A percentile compares a stretch with the other conserved stretches of the same genome.
Evolutionary conservation across 2,329 filamentous ascomycete species (phyloP).

Genomic region (Lecanosticta acicola): DNA sequence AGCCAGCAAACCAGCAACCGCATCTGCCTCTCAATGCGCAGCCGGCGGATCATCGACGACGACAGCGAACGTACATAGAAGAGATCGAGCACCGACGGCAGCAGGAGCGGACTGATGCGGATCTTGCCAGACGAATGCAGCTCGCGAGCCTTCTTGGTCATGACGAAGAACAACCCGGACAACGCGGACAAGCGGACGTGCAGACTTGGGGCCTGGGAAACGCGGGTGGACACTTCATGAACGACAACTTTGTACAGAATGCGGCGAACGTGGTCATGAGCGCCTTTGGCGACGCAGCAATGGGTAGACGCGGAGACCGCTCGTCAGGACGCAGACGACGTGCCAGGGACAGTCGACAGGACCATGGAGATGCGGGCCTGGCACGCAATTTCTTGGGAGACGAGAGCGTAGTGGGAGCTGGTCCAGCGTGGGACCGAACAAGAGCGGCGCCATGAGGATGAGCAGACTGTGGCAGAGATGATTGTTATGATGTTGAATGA

Average conservation of each 20-base stretch:
- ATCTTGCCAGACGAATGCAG: conserved; percentile 49
- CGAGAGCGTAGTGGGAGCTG: conserved; percentile 30
- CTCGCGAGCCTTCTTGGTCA: conserved; percentile 35
- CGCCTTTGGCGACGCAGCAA: conserved; percentile 28
- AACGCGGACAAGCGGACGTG: conserved; percentile 34
- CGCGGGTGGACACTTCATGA: conserved; percentile 54
- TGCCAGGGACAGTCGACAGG: conserved; percentile 11
- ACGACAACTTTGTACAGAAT: conserved; percentile 50
- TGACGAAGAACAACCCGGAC: conserved; percentile 18
- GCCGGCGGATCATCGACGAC: conserved; percentile 2
- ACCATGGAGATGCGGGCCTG: conserved; percentile 23
- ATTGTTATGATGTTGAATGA: neutral
- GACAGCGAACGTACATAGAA: conserved; percentile 31
- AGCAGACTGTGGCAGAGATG: too few relatives aligned
- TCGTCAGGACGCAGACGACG: conserved; percentile 26
- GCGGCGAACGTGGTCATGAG: conserved; percentile 30
- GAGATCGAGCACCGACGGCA: conserved; percentile 37
- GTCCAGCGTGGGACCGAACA: neutral
- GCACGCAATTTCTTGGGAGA: conserved; percentile 32
- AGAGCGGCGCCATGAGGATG: neutral
- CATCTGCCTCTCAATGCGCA: conserved; percentile 3
- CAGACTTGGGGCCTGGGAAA: conserved; percentile 44
- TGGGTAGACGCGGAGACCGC: conserved; percentile 30
- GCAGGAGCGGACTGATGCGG: conserved; percentile 45
- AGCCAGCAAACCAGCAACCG: conserved; percentile 4